Evolutionary conservation across 768 basidiomycete genomes (phyloP), one percentile per base, ranked within the genome.

Genomic region (Termitomyces sp.): DNA sequence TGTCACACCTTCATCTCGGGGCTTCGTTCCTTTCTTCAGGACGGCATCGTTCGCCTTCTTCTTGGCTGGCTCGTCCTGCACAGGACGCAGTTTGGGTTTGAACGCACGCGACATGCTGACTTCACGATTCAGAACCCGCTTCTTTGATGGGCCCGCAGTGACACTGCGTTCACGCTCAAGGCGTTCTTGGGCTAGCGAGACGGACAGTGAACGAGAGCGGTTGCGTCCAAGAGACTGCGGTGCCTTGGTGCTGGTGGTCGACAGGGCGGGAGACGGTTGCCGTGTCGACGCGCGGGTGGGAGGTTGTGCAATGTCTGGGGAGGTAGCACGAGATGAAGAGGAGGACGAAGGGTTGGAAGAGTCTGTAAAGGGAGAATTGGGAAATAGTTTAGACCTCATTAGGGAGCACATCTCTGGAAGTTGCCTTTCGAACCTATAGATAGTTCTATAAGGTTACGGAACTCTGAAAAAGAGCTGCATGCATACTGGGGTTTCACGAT

Each of bases 71-170:
- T 60, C 44, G 63, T 73, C 59, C 62, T 66, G 39, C 33, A 55
- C 53, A 52, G 65, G 45, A 58, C 57, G 15, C 61, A 60, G 63
- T 60, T 66, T 80, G 59, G 73, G 73, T 50, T 78, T 90, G 74
- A 91, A 90, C 24, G 74, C 81, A 36, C 89, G 81, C 18, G 86
- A 85, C 90, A 92, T 92, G 73, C 88, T 91, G 63, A 91, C 79
- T 69, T 92, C 89, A 36, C 88, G 81, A 60, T 79, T 85, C n/a
- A 91, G 73, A 1, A 82, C 74, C 11, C 82, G 79, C 63, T 83
- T 84, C 67, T 84, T 84, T 24, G 63, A 49, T 15, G 71, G 70
- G 1, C 69, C 69, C n/a, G 73, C 67, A 0, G 70, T 70, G 33
- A 70, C 71, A 35, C 74, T 76, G 4, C 71, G 77, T 68, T 76